Conservation (phyloP, 176 grass and related monocot species). For the Leersia perrieri region DNA sequence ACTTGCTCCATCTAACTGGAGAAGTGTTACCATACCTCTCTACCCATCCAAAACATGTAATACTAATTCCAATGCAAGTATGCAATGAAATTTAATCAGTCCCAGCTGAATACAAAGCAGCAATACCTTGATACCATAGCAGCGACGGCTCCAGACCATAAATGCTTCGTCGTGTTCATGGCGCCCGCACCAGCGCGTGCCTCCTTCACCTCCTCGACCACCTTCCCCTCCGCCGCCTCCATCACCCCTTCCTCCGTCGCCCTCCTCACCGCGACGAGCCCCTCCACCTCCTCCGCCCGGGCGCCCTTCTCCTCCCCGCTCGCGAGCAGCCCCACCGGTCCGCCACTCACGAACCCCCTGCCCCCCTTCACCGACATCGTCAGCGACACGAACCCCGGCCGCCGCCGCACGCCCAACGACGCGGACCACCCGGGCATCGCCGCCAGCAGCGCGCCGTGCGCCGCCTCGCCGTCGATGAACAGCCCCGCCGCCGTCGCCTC, state of each 20-base stretch:
- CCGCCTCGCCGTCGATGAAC: constrained; percentile 56
- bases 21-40: background rate
- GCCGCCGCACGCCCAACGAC: constrained; percentile 26
- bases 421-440: constrained; percentile 42
- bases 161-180: constrained; percentile 84
- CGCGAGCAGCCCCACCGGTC: constrained; percentile 55
- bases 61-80: background rate
- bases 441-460: constrained; percentile 57
- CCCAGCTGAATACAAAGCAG: background rate
- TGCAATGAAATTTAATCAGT: background rate
- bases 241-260: background rate
- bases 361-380: constrained; percentile 76
- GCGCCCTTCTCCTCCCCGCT: constrained; percentile 47
- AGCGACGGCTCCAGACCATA: constrained; percentile 87
- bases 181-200: constrained; percentile 49
- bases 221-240: constrained; percentile 21
- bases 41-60: background rate
- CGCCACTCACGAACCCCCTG: constrained; percentile 46
- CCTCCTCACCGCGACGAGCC: constrained; percentile 18
- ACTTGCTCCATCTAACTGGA: background rate
- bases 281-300: constrained; percentile 49
- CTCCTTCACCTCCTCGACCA: constrained; percentile 26
- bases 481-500: constrained; percentile 37
- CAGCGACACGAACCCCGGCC: constrained; percentile 66
- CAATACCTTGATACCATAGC: constrained; percentile 91